Percentiles rank a stretch among this genome's conserved stretches.
Conservation (phyloP, 2,329 filamentous ascomycete genomes). For the Venturia asperata region DNA sequence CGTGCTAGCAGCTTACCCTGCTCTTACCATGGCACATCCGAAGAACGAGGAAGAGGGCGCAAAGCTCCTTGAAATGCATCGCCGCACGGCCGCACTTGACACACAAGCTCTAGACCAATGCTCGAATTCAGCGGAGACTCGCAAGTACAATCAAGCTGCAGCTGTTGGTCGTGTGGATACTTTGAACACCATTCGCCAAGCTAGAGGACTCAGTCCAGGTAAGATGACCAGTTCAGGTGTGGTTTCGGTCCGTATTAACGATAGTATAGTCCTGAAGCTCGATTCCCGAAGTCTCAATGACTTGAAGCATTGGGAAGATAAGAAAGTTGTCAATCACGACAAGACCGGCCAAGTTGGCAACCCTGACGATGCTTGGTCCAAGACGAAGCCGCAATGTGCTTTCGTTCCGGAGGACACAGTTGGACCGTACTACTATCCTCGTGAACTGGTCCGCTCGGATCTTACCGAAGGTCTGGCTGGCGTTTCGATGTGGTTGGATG, state of each 20-base stretch:
- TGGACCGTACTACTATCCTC: conserved; percentile 42
- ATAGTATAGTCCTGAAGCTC: background rate
- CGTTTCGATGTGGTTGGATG: conserved; percentile 44
- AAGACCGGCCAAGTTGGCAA: background rate
- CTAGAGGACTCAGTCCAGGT: background rate
- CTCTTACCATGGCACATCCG: background rate
- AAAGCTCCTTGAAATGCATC: background rate
- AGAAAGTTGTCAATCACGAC: conserved; percentile 1
- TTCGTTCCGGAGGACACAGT: conserved; percentile 39
- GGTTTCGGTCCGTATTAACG: background rate
- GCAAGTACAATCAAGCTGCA: background rate
- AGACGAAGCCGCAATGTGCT: conserved; percentile 39
- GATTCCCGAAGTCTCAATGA: background rate
- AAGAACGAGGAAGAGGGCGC: background rate
- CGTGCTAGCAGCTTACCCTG: background rate
- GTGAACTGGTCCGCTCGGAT: conserved; percentile 45
- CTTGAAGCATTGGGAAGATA: conserved; percentile 2
- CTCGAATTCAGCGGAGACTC: background rate
- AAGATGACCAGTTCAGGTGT: too few relatives aligned
- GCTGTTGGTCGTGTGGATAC: background rate
- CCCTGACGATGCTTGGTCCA: background rate
- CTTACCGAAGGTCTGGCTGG: conserved; percentile 44
- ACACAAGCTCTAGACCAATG: background rate
- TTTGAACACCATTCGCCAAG: background rate
- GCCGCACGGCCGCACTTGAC: background rate